Percentiles rank a stretch among this genome's conserved stretches.
These are phyloP conservation scores for Endothia cerciana DNA, from an alignment of 2,329 filamentous ascomycete genomes.

Conservation along the genomic window DNA sequence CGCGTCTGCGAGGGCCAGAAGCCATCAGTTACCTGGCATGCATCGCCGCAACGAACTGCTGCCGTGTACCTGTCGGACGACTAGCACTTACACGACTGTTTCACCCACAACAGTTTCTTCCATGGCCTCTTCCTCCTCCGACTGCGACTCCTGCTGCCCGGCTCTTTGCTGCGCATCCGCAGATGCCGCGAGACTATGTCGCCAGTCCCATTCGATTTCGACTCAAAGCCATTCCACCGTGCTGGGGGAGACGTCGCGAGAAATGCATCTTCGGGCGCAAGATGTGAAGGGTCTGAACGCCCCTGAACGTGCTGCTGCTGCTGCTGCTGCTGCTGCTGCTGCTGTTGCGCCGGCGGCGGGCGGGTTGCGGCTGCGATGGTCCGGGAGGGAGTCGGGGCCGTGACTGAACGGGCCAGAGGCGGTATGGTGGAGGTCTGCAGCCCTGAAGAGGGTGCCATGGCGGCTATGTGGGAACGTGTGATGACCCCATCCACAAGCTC, in stretches of 20 bases:
- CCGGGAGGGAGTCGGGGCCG: slow-evolving; percentile 41
- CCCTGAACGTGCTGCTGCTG: slow-evolving; percentile 29
- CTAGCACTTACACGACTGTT: slow-evolving; percentile 76
- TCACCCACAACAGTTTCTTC: slow-evolving; percentile 98
- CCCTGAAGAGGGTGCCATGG: slow-evolving; percentile 38
- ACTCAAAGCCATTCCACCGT: slow-evolving; percentile 48
- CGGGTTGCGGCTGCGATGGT: background rate
- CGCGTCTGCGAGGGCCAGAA: slow-evolving; percentile 63
- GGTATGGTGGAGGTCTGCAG: slow-evolving; percentile 37
- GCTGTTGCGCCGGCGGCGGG: background rate
- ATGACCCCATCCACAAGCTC: slow-evolving; percentile 23
- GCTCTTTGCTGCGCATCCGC: slow-evolving; percentile 51
- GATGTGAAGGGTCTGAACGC: slow-evolving; percentile 65
- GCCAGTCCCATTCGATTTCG: slow-evolving; percentile 19
- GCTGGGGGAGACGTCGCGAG: slow-evolving; percentile 65
- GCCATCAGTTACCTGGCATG: slow-evolving; percentile 1
- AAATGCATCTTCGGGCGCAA: slow-evolving; percentile 86
- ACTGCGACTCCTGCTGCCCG: slow-evolving; percentile 65
- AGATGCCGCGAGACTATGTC: slow-evolving; percentile 43
- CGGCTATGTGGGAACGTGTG: slow-evolving; percentile 21
- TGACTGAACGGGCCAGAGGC: slow-evolving; percentile 45
- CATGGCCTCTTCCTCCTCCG: slow-evolving; percentile 74
- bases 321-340: background rate
- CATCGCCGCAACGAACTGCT: slow-evolving; percentile 19
- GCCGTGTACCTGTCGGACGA: too few species aligned